Evolutionary conservation across 805 yeast species (phyloP).

Genomic region (Pichia ethanolica): DNA sequence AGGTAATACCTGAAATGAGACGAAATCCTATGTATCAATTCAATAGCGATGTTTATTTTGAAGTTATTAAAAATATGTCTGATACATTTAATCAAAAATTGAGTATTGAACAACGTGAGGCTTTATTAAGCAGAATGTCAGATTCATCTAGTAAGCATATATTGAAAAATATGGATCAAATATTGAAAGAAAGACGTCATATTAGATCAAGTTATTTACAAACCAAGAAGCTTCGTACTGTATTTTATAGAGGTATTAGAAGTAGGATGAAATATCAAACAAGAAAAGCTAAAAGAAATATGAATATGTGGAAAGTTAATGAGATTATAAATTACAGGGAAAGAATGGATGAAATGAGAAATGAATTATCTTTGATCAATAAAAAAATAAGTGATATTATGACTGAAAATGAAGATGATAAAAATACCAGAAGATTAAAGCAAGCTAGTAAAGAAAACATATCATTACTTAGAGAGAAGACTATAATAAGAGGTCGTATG

Average conservation of each 20-base stretch:
- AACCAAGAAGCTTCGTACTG: slow-evolving; percentile 2
- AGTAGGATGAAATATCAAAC: background rate
- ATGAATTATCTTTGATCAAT: background rate
- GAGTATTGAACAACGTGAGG: slow-evolving; percentile 7
- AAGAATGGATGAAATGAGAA: background rate
- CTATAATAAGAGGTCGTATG: slow-evolving; percentile 2
- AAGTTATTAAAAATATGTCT: slow-evolving; percentile 15
- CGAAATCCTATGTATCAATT: slow-evolving; percentile 7
- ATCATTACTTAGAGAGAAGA: background rate
- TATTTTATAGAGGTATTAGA: slow-evolving; percentile 5
- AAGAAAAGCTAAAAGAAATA: background rate
- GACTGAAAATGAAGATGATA: background rate
- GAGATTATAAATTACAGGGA: background rate
- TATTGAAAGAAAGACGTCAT: slow-evolving; percentile 5
- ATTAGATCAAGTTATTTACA: slow-evolving; percentile 7
- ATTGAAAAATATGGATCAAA: slow-evolving; percentile 11
- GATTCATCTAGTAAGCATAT: slow-evolving; percentile 10
- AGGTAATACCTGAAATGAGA: slow-evolving; percentile 5
- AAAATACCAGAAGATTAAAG: background rate
- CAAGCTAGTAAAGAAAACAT: background rate
- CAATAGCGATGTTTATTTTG: slow-evolving; percentile 8
- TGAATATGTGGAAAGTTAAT: slow-evolving; percentile 1
- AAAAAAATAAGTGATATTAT: background rate
- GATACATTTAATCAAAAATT: slow-evolving; percentile 9
- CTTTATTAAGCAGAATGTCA: slow-evolving; percentile 8